Conservation (phyloP, 2,329 filamentous ascomycete species). For the Neonectria faginata region DNA sequence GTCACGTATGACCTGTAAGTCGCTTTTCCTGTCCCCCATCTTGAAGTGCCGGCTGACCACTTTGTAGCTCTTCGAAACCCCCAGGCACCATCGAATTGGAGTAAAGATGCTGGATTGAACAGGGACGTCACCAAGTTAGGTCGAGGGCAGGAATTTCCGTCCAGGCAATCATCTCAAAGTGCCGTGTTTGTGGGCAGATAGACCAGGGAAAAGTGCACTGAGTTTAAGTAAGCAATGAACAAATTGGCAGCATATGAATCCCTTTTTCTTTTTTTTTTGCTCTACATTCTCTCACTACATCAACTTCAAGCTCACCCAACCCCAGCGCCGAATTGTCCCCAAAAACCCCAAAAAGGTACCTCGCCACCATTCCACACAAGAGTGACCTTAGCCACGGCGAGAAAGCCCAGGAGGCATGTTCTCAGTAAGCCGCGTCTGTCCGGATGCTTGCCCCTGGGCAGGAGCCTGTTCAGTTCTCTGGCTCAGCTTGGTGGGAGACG, state of each 20-base stretch:
- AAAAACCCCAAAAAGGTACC: no score
- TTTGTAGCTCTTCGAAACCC: background rate
- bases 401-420: no score
- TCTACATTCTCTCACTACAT: no score
- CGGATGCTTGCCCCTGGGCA: no score
- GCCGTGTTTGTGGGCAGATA: background rate
- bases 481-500: no score
- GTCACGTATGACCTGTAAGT: slow-evolving; percentile 3
- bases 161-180: background rate
- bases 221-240: background rate
- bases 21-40: background rate
- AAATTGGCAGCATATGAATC: background rate
- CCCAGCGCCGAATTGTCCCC: no score
- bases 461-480: no score
- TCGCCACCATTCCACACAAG: no score
- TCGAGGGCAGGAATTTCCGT: slow-evolving; percentile 2
- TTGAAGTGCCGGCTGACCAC: background rate
- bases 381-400: no score
- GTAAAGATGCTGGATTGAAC: background rate
- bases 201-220: background rate
- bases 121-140: background rate
- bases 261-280: no score
- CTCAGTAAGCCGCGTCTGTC: no score
- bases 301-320: no score
- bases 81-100: background rate